Evolutionary conservation across 129 eudicot genomes (phyloP), one percentile per base, ranked within the genome.

Genomic region (Flaveria brownii): DNA sequence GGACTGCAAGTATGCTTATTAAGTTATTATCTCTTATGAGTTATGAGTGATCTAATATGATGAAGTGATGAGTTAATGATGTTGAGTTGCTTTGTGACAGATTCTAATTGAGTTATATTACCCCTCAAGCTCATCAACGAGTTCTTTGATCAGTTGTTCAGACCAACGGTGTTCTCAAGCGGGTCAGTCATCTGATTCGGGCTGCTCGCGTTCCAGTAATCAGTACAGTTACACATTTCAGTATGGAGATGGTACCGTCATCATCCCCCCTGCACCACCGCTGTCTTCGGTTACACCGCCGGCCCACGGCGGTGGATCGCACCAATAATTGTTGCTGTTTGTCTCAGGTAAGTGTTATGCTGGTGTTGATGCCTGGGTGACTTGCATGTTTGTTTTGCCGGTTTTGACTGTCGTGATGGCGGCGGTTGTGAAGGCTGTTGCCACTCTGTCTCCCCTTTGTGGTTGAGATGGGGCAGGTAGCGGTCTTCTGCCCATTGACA

Each of bases 161-260:
- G 97, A 91, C 80, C 90, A 78, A 77, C 81, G 90, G 49, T 95
- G 99, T 83, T 79, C 83, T 71, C 74, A 87, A 74, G 99, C 90
- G 43, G 76, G 88, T 7, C 82, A 77, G 60, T 78, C 89, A 67
- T 84, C 99, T 7, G 99, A 89, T 66, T 84, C 96, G 4, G 84
- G 86, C 59, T 95, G 99, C 76, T 73, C 81, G 45, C 84, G 72
- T 50, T 76, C 81, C 51, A 85, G 68, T 57, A 82, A 87, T 66
- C 94, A 83, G 77, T 95, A 97, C 77, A 85, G 90, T 66, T 95
- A 91, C 83, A 85, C 84, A 7, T 95, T 95, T 73, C 94, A 91
- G 64, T 95, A 95, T 56, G 99, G 99, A 9, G 99, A 95, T 57
- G 99, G 99, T 1, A 91, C n/a, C n/a, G n/a, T n/a, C n/a, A n/a